Evolutionary conservation across 2,329 filamentous ascomycete species (phyloP).

Genomic region (Cordyceps javanica): DNA sequence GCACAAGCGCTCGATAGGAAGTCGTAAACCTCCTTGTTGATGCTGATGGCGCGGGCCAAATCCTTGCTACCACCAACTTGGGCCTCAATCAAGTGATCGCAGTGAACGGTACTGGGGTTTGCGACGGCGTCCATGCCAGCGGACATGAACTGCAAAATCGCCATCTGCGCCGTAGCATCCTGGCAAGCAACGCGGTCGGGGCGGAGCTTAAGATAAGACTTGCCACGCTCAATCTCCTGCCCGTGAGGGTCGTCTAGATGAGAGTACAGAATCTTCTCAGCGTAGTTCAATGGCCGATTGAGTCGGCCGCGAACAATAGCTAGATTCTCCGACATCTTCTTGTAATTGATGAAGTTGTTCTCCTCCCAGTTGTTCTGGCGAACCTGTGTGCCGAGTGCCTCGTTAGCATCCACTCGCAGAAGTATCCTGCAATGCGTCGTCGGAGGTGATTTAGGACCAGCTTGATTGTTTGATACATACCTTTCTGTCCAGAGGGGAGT

Average conservation of each 20-base stretch:
- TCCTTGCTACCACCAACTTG: slow-evolving; percentile 91
- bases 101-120: slow-evolving; percentile 94
- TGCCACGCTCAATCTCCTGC: slow-evolving; percentile 93
- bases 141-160: slow-evolving; percentile 99
- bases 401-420: neutral
- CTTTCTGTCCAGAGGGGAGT: slow-evolving; percentile 86
- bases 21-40: slow-evolving; percentile 99
- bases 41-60: slow-evolving; percentile 79
- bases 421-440: neutral
- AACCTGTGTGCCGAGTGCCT: slow-evolving; percentile 41
- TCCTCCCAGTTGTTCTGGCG: slow-evolving; percentile 97
- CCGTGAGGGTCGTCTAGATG: slow-evolving; percentile 95
- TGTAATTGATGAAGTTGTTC: slow-evolving; percentile 97
- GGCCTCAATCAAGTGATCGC: slow-evolving; percentile 98
- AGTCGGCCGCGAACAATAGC: slow-evolving; percentile 81
- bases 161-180: slow-evolving; percentile 99
- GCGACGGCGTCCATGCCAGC: slow-evolving; percentile 93
- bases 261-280: slow-evolving; percentile 98
- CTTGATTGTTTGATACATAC: slow-evolving; percentile 35
- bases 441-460: neutral
- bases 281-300: slow-evolving; percentile 88
- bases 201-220: slow-evolving; percentile 92
- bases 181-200: slow-evolving; percentile 98
- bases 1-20: slow-evolving; percentile 90
- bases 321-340: slow-evolving; percentile 98